These are phyloP conservation scores for Phytophthora uliginosa DNA, from an alignment of 352 stramenopile genomes.

Conservation along the genomic window DNA sequence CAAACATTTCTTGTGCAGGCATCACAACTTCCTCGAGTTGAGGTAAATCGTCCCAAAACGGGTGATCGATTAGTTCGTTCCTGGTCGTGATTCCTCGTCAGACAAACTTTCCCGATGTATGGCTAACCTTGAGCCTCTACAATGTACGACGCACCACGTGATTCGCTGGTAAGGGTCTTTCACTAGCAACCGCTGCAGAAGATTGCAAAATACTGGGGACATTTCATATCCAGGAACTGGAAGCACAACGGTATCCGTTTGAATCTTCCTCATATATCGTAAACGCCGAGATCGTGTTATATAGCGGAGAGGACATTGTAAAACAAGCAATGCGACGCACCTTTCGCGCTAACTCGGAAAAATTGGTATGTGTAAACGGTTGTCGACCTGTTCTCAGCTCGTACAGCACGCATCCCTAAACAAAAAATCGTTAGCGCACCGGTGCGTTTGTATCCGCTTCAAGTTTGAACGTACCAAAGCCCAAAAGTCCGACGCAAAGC, in stretches of 20 bases:
- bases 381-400: constrained; percentile 75
- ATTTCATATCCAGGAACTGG: constrained; percentile 62
- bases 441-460: neutral
- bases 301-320: neutral
- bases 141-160: constrained; percentile 61
- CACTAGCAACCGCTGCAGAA: constrained; percentile 68
- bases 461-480: constrained; percentile 57
- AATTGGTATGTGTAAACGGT: constrained; percentile 81
- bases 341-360: constrained; percentile 75
- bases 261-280: constrained; percentile 58
- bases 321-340: constrained; percentile 30
- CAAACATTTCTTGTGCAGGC: constrained; percentile 75
- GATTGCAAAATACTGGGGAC: constrained; percentile 59
- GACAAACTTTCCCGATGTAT: neutral
- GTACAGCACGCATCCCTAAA: constrained; percentile 83
- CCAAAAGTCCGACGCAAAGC: constrained; percentile 93
- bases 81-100: constrained; percentile 43
- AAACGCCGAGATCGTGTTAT: neutral
- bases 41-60: constrained; percentile 65
- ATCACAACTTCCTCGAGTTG: constrained; percentile 48
- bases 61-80: constrained; percentile 73
- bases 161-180: constrained; percentile 84
- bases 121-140: neutral
- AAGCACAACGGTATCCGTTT: constrained; percentile 61
- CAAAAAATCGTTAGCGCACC: neutral